Evolutionary conservation across 2,329 filamentous ascomycete species (phyloP), one percentile per base, ranked within the genome.

Genomic region (Xylariales sp.): DNA sequence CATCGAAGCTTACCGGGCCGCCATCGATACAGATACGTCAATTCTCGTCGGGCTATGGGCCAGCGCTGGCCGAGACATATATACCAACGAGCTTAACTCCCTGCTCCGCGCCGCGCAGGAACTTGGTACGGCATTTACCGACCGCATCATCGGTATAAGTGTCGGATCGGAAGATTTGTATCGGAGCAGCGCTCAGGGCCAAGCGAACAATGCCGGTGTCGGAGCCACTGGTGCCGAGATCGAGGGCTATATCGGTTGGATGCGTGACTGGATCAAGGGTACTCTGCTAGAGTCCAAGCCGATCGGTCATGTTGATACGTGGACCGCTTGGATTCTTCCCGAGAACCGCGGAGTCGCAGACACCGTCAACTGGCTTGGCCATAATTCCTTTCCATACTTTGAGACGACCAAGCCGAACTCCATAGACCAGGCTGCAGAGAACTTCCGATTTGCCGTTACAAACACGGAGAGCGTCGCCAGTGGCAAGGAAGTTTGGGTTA

Each of bases 161-260:
- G 54, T 60, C 34, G 57, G 56, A 12, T 60, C 57, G 7, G 56
- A 59, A 42, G 57, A 60, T 40, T 31, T 60, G 20, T 60, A 57
- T 38, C 51, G 56, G 18, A 56, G 46, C 45, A 56, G 52, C 36
- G 39, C 45, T 4, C 33, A 54, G 25, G 57, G 57, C 14, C 33
- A 47, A 6, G 50, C 44, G 10, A 53, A 54, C 33, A 49, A 54
- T 31, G 55, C 51, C 8, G 54, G 55, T 1, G 43, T 36, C 8
- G 57, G 57, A 27, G 51, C 55, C 14, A 53, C 51, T 1, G 51
- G 46, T 15, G 48, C 28, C 2, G 53, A 55, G 41, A 56, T 60
- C 24, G 45, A 50, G 35, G 52, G 49, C 3, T 60, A 59, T 31
- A 51, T 60, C 31, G 55, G 51, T 21, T 54, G 51, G 55, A 24